Evolutionary conservation across 2,329 filamentous ascomycete species (phyloP).

Genomic region (Cladosporium sp.): DNA sequence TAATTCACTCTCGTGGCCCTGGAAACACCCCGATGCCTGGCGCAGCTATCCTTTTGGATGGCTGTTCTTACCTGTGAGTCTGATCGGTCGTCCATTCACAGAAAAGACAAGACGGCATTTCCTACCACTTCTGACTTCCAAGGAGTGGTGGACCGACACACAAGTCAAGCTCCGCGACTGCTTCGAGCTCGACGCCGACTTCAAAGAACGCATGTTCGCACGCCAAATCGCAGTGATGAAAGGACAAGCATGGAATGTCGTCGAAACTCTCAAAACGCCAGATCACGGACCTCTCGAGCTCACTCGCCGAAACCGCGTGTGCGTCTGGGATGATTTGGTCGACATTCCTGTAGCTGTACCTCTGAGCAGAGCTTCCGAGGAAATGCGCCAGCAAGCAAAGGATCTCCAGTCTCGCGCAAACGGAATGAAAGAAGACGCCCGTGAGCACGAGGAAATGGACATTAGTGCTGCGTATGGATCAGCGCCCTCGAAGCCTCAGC

Average conservation of each 20-base stretch:
- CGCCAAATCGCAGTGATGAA: slow-evolving; percentile 98
- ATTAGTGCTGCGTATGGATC: slow-evolving; percentile 69
- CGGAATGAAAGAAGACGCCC: slow-evolving; percentile 18
- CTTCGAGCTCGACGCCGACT: slow-evolving; percentile 89
- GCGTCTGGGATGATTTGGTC: slow-evolving; percentile 96
- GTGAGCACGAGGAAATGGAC: slow-evolving; percentile 82
- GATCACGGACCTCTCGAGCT: slow-evolving; percentile 94
- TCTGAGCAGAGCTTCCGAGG: slow-evolving; percentile 77
- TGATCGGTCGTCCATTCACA: slow-evolving; percentile 94
- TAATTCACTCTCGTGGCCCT: slow-evolving; percentile 96
- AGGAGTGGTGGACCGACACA: slow-evolving; percentile 95
- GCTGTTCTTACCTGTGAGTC: slow-evolving; percentile 93
- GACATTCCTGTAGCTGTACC: slow-evolving; percentile 93
- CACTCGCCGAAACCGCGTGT: slow-evolving; percentile 83
- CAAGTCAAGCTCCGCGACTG: slow-evolving; percentile 79
- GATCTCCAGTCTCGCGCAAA: slow-evolving; percentile 18
- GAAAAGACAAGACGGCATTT: slow-evolving; percentile 92
- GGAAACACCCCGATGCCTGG: slow-evolving; percentile 95
- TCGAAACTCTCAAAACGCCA: slow-evolving; percentile 87
- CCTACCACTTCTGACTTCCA: slow-evolving; percentile 89
- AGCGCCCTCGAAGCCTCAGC: slow-evolving; percentile 40
- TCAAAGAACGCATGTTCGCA: slow-evolving; percentile 99
- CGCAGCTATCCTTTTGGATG: slow-evolving; percentile 95
- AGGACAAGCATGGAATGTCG: slow-evolving; percentile 98
- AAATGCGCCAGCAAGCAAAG: slow-evolving; percentile 63